Evolutionary conservation across 2,329 filamentous ascomycete species (phyloP), one percentile per base, ranked within the genome.

Genomic region (Phyllosticta ampelicida): DNA sequence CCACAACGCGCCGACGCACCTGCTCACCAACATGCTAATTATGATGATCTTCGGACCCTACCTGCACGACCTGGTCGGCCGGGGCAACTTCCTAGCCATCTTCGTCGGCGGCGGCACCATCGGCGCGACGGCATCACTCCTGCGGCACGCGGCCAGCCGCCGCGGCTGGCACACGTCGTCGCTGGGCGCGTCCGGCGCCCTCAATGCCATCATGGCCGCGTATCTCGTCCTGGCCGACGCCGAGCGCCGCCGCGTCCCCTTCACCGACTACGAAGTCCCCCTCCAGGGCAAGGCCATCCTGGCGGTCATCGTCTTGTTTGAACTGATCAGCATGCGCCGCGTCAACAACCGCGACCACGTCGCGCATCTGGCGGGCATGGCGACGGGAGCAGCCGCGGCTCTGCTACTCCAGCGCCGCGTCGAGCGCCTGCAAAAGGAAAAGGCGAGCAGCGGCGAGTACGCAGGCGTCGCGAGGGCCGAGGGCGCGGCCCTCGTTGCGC

Each of bases 21-120:
- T 88, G 44, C 60, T 77, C 21, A 67, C 77, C 49, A 92, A 92
- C 71, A 84, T 88, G 80, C 64, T 78, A 9, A 74, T 80, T 48
- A 74, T 92, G 4, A 85, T 78, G 75, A 74, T 88, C 65, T 76
- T 90, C 18, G 89, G 87, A 21, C 79, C 80, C 29, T 11, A 63
- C 63, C 48, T 66, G 61, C 67, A 68, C 62, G 68, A 72, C 49
- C 65, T 71, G 19, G 67, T 72, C 26, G 70, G 65, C 55, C 64
- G 71, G 26, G 70, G 68, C 30, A 48, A 65, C 36, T 72, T 73
- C 60, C 36, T 72, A 4, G 67, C 67, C 8, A 70, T 71, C 1
- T 73, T 72, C 51, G 48, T 73, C 5, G 60, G 63, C 9, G 66
- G 68, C 9, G 71, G 70, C 23, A 61, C 65, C 16, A 58, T 71